Evolutionary conservation across 371 early-diverging fungal species (phyloP).

Genomic region (Dinochytrium kinnereticum): DNA sequence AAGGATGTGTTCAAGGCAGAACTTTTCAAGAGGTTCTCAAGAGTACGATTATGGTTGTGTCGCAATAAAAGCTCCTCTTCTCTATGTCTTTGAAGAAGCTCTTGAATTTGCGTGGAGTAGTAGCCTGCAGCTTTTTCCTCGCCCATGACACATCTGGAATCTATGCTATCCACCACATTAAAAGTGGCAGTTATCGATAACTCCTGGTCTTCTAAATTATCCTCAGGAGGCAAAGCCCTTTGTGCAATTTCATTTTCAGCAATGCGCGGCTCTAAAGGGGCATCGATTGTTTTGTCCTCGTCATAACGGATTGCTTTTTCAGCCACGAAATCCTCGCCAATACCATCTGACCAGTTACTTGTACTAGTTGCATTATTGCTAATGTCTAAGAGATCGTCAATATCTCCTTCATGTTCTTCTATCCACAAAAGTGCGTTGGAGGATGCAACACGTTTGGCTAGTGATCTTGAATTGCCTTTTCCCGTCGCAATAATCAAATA

Average conservation of each 20-base stretch:
- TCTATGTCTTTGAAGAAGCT: neutral
- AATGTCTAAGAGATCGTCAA: conserved; percentile 13
- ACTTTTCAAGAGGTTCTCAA: neutral
- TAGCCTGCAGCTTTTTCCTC: too few relatives aligned
- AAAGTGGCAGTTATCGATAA: too few relatives aligned
- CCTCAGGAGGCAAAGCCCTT: too few relatives aligned
- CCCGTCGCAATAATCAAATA: conserved; percentile 24
- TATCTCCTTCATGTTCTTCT: conserved; percentile 3
- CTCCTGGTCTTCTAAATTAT: too few relatives aligned
- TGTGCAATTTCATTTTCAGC: too few relatives aligned
- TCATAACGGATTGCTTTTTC: too few relatives aligned
- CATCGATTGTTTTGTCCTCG: too few relatives aligned
- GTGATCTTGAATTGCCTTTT: conserved; percentile 31
- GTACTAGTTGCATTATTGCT: neutral
- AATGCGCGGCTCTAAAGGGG: too few relatives aligned
- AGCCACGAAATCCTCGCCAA: too few relatives aligned
- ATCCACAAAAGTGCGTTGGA: conserved; percentile 36
- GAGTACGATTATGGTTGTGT: neutral
- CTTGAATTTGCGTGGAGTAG: neutral
- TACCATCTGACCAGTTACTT: conserved; percentile 13
- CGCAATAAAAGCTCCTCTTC: neutral
- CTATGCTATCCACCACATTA: too few relatives aligned
- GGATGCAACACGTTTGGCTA: conserved; percentile 40
- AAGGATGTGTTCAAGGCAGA: neutral
- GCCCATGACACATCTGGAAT: too few relatives aligned